Base-by-base conservation (phyloP, 2,329 filamentous ascomycete species). In the Claviceps sp. region DNA sequence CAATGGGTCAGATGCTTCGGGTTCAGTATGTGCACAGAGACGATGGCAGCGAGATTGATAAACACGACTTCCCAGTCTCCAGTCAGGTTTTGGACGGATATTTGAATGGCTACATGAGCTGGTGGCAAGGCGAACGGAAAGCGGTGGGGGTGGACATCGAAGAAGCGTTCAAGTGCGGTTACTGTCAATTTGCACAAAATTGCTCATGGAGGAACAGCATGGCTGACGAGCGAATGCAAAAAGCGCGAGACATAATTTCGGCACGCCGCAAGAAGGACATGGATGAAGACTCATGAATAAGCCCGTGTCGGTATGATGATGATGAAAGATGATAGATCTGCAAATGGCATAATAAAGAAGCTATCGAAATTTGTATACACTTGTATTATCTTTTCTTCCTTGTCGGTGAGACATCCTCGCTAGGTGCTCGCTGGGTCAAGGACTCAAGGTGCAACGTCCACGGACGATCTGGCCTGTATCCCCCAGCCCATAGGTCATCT, bases 91-190 rank as follows among this genome's bases (percentile, higher is more conserved):
- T 96, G 44, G 75, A 83, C 11, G 67, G 66, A 1, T 94, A 94
- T 62, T 64, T 95, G 3, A 62, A 68, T 0, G 74, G 79, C 2
- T 83, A 86, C 56, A 80, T 96, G 77, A 65, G 74, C n/a, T 96
- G 88, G 88, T 97, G 91, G 91, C 80, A 78, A 36, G 91, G 90
- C 1, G 73, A 85, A 59, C 72, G 90, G 16, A 69, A 77, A 48
- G 80, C 89, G 0, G 74, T 75, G 7, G 91, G 91, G 0, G 90
- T 96, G 2, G 75, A 79, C 6, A 76, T 94, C 6, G 83, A 90
- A 60, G 90, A 96, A 59, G 86, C 88, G 0, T 95, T 85, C 68
- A 97, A 96, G 65, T 97, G 91, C 64, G 72, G 80, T 20, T 80
- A 76, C 23, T 97, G 91, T 62, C 88, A 95, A 57, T 96, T 96